Evolutionary conservation across 257 asterid genomes (phyloP), one percentile per base, ranked within the genome.

Genomic region (Jasminum sambac): DNA sequence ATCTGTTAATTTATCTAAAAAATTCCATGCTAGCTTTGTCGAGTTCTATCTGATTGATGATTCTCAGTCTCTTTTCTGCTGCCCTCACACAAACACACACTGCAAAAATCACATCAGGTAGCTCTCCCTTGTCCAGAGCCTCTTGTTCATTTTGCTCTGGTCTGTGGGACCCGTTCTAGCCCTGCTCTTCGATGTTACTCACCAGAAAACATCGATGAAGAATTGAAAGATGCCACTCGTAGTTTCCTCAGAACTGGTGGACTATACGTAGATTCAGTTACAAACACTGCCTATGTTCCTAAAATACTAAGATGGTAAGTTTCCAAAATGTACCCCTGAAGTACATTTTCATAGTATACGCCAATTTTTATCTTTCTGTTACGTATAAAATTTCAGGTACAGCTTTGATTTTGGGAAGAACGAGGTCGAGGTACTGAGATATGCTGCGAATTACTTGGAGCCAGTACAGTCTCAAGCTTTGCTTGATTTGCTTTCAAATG

Each of bases 161-260:
- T 78, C 48, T 67, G 68, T 75, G 96, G 98, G 40, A 75, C 94
- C 63, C 88, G 86, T 69, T 90, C 98, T 8, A 91, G 97, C 59
- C 98, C 97, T 40, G 89, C 89, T 65, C 93, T 92, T 40, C 85
- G 88, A 70, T 92, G 93, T 86, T 90, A 90, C 83, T 87, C 98
- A 37, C 89, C 96, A 6, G 88, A 87, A 52, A 81, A 83, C 74
- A 79, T 92, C 17, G 97, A 92, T 64, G 87, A 84, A 80, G 97
- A 92, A 79, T 63, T 92, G 83, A 76, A 40, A 23, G 93, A 87
- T 38, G 90, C 97, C 63, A 95, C 96, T 61, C 63, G 78, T 61
- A 74, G 72, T 74, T 90, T 92, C 67, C 79, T 90, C 9, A 79
- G 84, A 77, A 76, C 41, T 39, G 90, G 92, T 52, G 98, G 95